Evolutionary conservation across 108 stramenopile genomes (phyloP), one percentile per base, ranked within the genome.

Genomic region (Halocafeteria seosinensis): DNA sequence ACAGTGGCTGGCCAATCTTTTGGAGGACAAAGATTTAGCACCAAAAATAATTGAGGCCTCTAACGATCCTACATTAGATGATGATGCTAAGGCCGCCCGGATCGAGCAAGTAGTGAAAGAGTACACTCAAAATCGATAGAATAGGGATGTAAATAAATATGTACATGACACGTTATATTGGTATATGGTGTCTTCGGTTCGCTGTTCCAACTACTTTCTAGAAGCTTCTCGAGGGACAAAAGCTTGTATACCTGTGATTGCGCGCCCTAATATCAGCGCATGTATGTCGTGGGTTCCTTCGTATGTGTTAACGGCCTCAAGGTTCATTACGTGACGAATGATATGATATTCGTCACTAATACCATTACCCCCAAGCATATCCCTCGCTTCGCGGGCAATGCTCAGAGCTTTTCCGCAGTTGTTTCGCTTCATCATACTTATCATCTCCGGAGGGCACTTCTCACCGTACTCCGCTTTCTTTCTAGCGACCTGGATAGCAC

Each of bases 261-360:
- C 88, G 8, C 88, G 66, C 29, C 94, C 94, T 12, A 95, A 70
- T 59, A 95, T 89, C 50, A 95, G 76, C 28, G 90, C 90, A 67
- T 95, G 94, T 23, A 95, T 78, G 70, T 95, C 94, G 59, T 90
- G 90, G 9, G 94, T 95, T 13, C 94, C 94, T 75, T 95, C 94
- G 70, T 95, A 95, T 0, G 94, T 95, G 75, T 91, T 92, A 47
- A 95, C 94, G 12, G 94, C 91, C 76, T 95, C 94, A 62, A 95
- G 64, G 52, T 92, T 92, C 77, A 87, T 79, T 65, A 85, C 72
- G 70, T 95, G 94, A 31, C 94, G 85, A 62, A 95, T 92, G 36
- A 92, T 75, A 63, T 90, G 89, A 67, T 95, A 95, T 73, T 95
- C 94, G 73, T 95, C 94, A 13, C 82, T 80, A 36, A 95, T 84